phyloP scores from a whole-genome alignment of 192 early-diverging fungal genomes.

The Spizellomyces sp. region DNA sequence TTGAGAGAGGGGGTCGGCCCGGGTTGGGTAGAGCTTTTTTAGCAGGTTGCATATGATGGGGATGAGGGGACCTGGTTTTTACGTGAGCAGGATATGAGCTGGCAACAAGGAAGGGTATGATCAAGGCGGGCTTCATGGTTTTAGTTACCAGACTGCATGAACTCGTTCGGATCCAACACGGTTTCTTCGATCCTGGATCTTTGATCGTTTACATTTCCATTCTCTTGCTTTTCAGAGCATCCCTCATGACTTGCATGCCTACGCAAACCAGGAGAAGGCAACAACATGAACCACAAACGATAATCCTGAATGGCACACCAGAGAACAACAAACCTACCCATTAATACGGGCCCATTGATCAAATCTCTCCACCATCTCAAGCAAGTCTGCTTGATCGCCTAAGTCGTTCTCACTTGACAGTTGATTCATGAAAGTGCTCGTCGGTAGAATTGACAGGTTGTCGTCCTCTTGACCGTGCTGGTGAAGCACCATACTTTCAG shows the following conservation, averaged over 20 bases:
- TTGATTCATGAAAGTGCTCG: no score
- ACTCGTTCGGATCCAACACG: background rate
- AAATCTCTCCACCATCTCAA: background rate
- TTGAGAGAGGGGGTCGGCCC: background rate
- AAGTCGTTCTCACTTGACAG: no score
- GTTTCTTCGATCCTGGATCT: background rate
- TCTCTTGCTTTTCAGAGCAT: background rate
- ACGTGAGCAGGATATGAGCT: background rate
- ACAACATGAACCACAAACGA: background rate
- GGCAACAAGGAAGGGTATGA: background rate
- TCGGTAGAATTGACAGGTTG: no score
- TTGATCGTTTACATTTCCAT: background rate
- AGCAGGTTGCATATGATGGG: background rate
- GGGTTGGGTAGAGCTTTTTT: background rate
- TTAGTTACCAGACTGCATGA: background rate
- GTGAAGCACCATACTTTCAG: no score
- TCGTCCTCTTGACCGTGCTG: no score
- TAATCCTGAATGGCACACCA: background rate
- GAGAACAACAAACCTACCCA: background rate
- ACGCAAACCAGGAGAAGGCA: background rate
- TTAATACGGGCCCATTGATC: background rate
- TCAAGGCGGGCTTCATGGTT: background rate
- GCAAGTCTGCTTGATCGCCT: background rate
- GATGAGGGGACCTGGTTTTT: background rate
- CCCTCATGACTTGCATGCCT: background rate